Evolutionary conservation across 2,329 filamentous ascomycete species (phyloP), one percentile per base, ranked within the genome.

Genomic region (Cladophialophora carrionii): DNA sequence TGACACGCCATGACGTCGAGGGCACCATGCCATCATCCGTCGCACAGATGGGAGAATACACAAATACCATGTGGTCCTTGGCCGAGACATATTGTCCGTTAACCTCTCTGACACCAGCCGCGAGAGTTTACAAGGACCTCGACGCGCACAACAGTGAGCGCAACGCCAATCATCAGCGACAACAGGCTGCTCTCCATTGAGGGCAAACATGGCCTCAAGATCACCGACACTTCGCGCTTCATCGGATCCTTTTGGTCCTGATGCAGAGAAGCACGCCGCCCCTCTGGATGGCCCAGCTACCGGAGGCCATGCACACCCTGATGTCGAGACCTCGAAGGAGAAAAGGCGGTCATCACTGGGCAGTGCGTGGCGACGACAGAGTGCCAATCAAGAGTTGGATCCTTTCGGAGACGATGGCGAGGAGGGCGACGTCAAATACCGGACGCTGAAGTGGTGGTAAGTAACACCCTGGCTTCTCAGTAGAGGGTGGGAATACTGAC

Each of bases 391-490:
- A 24, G 53, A 63, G 26, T n/a, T n/a, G 60, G 68, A 70, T 43
- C 68, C 68, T 2, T 70, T 70, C 34, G 66, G 58, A 1, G 63
- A 68, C 3, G 68, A 67, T 43, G 58, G 52, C 4, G 65, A 56
- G 29, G 68, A 65, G 24, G 69, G 60, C 20, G 64, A 32, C 29
- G 65, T 70, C 51, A 64, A 71, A 46, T 71, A 71, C 61, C 61
- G 65, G 32, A 70, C 67, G 20, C 48, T 71, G 61, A 61, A 61
- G 41, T 71, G 69, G 69, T 71, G 69, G 65, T 68, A 57, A 61
- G 53, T 53, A 62, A 3, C 55, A 2, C 32, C 12, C 24, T 31
- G 6, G 20, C 29, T 52, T 20, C 22, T 53, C 10, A 31, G 26
- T 37, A 6, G 26, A 37, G 32, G 34, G 34, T 53, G 24, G 7